phyloP scores from a whole-genome alignment of 2,329 filamentous ascomycete genomes.

The Metarhizium humberi region DNA sequence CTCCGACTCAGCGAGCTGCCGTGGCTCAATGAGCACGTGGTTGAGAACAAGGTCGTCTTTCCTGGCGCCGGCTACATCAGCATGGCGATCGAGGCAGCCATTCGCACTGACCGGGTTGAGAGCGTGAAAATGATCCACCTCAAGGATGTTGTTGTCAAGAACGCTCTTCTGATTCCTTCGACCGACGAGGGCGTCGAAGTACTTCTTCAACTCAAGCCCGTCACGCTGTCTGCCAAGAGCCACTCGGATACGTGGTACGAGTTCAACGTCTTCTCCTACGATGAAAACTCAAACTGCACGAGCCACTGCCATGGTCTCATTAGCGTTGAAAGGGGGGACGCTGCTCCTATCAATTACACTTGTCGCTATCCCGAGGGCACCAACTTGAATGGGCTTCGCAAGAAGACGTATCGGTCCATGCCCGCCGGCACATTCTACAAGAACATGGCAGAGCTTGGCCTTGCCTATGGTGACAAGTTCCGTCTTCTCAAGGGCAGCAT shows the following conservation, averaged over 20 bases:
- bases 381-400: constrained; percentile 8
- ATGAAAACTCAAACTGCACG: constrained; percentile 14
- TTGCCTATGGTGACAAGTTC: constrained; percentile 16
- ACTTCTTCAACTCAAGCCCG: constrained; percentile 12
- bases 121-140: constrained; percentile 12
- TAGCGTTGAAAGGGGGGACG: too few species aligned
- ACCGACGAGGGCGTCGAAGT: constrained; percentile 15
- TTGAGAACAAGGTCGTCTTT: constrained; percentile 21
- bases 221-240: constrained; percentile 11
- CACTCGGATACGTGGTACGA: constrained; percentile 15
- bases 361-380: constrained; percentile 1
- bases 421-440: constrained; percentile 11
- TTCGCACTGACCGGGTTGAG: constrained; percentile 9
- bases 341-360: too few species aligned
- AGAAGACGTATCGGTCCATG: constrained; percentile 14
- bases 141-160: constrained; percentile 15
- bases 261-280: constrained; percentile 17
- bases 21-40: constrained; percentile 24
- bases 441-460: constrained; percentile 13
- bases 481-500: constrained; percentile 9
- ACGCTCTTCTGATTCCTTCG: constrained; percentile 11
- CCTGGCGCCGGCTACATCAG: constrained; percentile 25
- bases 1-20: constrained; percentile 19
- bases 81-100: constrained; percentile 20
- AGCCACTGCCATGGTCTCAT: constrained; percentile 12